Evolutionary conservation across 805 yeast species (phyloP), one percentile per base, ranked within the genome.

Genomic region (Sungouiozyma intestinalis): DNA sequence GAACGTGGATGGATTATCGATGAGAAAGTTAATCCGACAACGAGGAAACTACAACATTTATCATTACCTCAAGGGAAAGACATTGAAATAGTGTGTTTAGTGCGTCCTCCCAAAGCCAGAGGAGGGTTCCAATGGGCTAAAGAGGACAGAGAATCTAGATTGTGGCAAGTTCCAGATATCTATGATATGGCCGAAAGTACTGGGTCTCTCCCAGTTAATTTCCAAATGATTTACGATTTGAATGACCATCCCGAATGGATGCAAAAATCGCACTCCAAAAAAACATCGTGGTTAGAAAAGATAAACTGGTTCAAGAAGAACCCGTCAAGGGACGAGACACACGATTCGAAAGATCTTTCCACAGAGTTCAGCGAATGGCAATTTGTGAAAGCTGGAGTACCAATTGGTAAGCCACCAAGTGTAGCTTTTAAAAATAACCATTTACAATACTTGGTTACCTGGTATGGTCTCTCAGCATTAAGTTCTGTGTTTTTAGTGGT

Each of bases 1-100:
- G 94, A 85, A 58, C 74, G 98, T 49, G 98, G 98, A 14, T 92
- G 97, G 94, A 77, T 92, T 37, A 66, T 76, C 19, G 86, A 82
- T 50, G 83, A 77, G 13, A 76, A 76, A 63, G 58, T 67, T 2
- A 60, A 65, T n/a, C 79, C 94, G 69, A 45, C 70, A 44, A 49
- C 68, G 50, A 51, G 83, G 76, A 63, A 63, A 11, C 68, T 88
- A 44, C 72, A 74, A 17, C 86, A 83, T 58, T 66, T 84, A 45
- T 79, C 94, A 1, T 56, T 81, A 45, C 36, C 34, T 3, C 64
- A 67, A 45, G 88, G 85, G 1, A 44, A 52, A 36, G 62, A 64
- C 43, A 82, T 85, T 33, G 77, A 77, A 31, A 65, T 92, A 34
- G 77, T 73, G 45, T 86, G 94, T 43, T 65, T 90, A 48, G 73